A percentile compares a stretch with the other conserved stretches of the same genome.
Evolutionary conservation across 805 yeast genomes (phyloP).

Genomic region (Teunomyces kruisii): DNA sequence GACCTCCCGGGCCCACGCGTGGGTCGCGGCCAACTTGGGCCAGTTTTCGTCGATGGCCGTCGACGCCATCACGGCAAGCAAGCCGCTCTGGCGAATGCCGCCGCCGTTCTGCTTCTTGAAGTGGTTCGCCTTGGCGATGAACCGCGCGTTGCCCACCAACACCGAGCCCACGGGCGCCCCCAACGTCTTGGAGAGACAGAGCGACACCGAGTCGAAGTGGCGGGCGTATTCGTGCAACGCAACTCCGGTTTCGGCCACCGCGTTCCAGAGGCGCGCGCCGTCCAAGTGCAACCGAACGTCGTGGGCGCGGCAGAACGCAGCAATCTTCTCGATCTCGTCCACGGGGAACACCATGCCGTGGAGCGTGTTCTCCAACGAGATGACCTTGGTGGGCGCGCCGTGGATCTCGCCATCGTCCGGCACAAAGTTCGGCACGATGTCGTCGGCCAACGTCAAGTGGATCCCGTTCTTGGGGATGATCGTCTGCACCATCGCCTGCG

Average conservation of each 20-base stretch:
- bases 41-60: constrained; percentile 42
- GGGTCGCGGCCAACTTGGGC: constrained; percentile 29
- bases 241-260: constrained; percentile 39
- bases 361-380: constrained; percentile 43
- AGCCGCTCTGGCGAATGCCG: constrained; percentile 44
- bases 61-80: constrained; percentile 41
- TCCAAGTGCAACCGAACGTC: constrained; percentile 40
- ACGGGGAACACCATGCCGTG: constrained; percentile 43
- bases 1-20: constrained; percentile 33
- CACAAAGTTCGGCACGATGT: constrained; percentile 33
- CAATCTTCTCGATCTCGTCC: constrained; percentile 37
- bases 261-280: constrained; percentile 48
- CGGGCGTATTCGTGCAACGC: constrained; percentile 39
- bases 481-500: constrained; percentile 90
- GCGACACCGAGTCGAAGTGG: constrained; percentile 41
- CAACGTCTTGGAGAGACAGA: constrained; percentile 41
- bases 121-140: constrained; percentile 43
- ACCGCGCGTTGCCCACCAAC: constrained; percentile 30
- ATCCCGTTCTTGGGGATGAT: constrained; percentile 75
- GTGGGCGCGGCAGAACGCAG: constrained; percentile 32
- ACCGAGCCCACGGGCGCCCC: constrained; percentile 48
- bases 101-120: constrained; percentile 46
- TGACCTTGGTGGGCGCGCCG: constrained; percentile 44
- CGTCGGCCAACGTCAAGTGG: constrained; percentile 78
- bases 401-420: constrained; percentile 48